Evolutionary conservation across 768 basidiomycete species (phyloP).

Genomic region (Auricularia cornea): DNA sequence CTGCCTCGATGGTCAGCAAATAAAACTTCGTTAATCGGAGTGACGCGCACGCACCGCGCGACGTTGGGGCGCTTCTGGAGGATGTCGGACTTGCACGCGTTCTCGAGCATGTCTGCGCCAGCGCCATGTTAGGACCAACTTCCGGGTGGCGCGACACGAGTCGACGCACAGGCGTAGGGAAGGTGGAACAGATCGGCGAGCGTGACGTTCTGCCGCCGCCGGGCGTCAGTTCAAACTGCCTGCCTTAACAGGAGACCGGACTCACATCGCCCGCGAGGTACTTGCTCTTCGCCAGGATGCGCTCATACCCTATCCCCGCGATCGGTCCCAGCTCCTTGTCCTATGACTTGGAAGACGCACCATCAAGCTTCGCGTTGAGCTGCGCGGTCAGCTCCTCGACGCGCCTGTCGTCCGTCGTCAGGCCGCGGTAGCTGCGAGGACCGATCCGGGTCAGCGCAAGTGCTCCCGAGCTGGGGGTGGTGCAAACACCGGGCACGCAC

Average conservation of each 20-base stretch:
- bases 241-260: background rate
- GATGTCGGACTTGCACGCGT: background rate
- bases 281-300: slow-evolving; percentile 45
- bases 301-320: slow-evolving; percentile 36
- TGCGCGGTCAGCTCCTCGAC: background rate
- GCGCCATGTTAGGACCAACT: background rate
- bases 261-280: slow-evolving; percentile 38
- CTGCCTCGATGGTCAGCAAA: too few species aligned
- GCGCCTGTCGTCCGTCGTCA: background rate
- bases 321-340: background rate
- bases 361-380: slow-evolving; percentile 11
- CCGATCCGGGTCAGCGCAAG: background rate
- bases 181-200: slow-evolving; percentile 20
- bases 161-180: slow-evolving; percentile 9
- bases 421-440: background rate
- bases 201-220: slow-evolving; percentile 10
- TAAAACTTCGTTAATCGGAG: too few species aligned
- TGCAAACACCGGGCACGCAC: slow-evolving; percentile 1
- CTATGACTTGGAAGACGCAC: background rate
- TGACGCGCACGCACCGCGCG: background rate
- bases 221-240: background rate
- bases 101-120: background rate
- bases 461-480: background rate
- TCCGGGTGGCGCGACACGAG: too few species aligned
- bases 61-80: slow-evolving; percentile 5